Evolutionary conservation across 2,329 filamentous ascomycete species (phyloP).

Genomic region (Claviceps maximensis): DNA sequence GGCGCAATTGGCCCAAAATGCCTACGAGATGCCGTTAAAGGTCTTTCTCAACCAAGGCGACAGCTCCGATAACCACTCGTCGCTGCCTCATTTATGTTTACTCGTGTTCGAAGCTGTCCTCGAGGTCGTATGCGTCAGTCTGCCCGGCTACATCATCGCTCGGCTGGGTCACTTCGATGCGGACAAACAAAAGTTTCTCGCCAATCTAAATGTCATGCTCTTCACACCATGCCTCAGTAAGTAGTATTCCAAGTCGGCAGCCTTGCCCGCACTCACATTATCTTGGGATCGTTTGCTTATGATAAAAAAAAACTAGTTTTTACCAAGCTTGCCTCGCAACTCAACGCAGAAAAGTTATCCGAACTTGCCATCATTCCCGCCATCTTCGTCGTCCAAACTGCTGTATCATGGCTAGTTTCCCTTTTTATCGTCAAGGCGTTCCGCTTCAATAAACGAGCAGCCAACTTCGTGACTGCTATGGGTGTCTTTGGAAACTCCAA

Average conservation of each 20-base stretch:
- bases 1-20: constrained; percentile 22
- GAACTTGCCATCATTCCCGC: constrained; percentile 91
- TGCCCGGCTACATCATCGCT: constrained; percentile 89
- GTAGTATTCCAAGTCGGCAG: constrained; percentile 17
- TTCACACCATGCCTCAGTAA: constrained; percentile 94
- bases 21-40: constrained; percentile 29
- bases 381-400: constrained; percentile 80
- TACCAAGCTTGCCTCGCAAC: constrained; percentile 87
- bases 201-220: constrained; percentile 88
- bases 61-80: constrained; percentile 43
- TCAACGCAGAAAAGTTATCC: constrained; percentile 78
- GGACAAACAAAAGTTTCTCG: constrained; percentile 90
- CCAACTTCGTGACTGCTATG: constrained; percentile 96
- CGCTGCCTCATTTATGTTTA: constrained; percentile 56
- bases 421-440: constrained; percentile 58
- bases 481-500: constrained; percentile 97
- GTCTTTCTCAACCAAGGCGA: constrained; percentile 22
- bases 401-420: constrained; percentile 73
- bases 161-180: constrained; percentile 85
- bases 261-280: not conserved
- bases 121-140: constrained; percentile 86
- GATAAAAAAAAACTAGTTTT: constrained; percentile 51
- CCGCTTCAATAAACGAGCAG: constrained; percentile 68
- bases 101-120: constrained; percentile 91
- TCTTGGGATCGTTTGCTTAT: not conserved